A percentile compares a stretch with the other conserved stretches of the same genome.
Evolutionary conservation across 2,329 filamentous ascomycete species (phyloP).

Genomic region (Calonectria henricotiae): DNA sequence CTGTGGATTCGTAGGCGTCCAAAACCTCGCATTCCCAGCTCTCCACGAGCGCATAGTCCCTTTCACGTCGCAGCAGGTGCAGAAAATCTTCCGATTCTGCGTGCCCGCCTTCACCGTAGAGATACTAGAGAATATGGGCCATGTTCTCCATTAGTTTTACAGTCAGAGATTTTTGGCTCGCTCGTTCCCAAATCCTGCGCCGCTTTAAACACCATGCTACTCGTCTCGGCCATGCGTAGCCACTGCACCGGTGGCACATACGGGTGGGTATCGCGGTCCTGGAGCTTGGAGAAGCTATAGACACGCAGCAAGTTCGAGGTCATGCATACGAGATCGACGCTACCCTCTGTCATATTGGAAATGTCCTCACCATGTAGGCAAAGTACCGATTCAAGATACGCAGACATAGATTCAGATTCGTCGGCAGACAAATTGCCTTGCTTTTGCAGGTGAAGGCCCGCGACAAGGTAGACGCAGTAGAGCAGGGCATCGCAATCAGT

Average conservation of each 20-base stretch:
- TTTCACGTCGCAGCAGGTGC: slow-evolving; percentile 37
- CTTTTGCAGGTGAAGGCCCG: slow-evolving; percentile 42
- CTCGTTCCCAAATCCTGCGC: slow-evolving; percentile 32
- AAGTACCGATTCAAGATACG: slow-evolving; percentile 44
- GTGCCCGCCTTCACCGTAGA: slow-evolving; percentile 27
- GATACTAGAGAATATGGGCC: slow-evolving; percentile 36
- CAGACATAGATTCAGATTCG: slow-evolving; percentile 26
- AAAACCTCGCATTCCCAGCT: slow-evolving; percentile 38
- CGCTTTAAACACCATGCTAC: slow-evolving; percentile 40
- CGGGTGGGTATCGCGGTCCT: slow-evolving; percentile 39
- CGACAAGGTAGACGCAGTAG: slow-evolving; percentile 41
- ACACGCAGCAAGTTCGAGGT: slow-evolving; percentile 43
- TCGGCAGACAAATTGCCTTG: slow-evolving; percentile 13
- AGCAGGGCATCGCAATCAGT: slow-evolving; percentile 44
- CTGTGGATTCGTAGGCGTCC: slow-evolving; percentile 43
- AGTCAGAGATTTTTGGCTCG: slow-evolving; percentile 31
- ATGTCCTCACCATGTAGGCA: slow-evolving; percentile 43
- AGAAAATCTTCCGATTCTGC: slow-evolving; percentile 23
- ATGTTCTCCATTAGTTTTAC: slow-evolving; percentile 35
- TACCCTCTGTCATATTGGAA: slow-evolving; percentile 35
- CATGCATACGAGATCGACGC: slow-evolving; percentile 43
- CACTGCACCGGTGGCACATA: slow-evolving; percentile 47
- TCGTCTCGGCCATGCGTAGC: slow-evolving; percentile 45
- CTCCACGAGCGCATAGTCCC: slow-evolving; percentile 38
- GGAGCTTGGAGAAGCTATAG: slow-evolving; percentile 40